phyloP scores from a whole-genome alignment of 2,329 filamentous ascomycete genomes.

The Leptographium procerum region DNA sequence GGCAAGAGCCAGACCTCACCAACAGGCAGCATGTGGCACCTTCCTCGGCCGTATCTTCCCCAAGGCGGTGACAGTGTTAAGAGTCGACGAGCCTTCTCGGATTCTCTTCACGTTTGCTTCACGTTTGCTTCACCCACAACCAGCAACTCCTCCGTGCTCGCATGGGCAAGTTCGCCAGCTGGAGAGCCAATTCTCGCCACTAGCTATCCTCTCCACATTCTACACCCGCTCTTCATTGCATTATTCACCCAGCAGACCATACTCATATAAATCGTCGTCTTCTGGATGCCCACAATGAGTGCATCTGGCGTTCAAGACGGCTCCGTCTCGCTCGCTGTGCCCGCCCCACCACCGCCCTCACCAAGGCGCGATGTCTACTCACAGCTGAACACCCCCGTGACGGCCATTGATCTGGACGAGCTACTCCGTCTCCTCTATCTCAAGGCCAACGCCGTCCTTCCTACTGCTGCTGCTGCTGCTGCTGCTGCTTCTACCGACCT shows the following conservation, averaged over 20 bases:
- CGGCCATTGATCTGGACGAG: conserved; percentile 2
- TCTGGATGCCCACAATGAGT: background rate
- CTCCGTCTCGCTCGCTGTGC: conserved; percentile 5
- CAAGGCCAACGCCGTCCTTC: background rate
- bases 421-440: conserved; percentile 4
- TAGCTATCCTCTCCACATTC: background rate
- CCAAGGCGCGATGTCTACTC: background rate
- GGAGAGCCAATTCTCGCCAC: too few relatives aligned
- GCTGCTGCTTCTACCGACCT: background rate
- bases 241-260: background rate
- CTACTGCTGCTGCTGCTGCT: background rate
- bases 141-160: background rate
- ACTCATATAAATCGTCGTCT: too few relatives aligned
- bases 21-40: background rate
- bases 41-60: background rate
- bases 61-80: background rate
- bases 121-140: background rate
- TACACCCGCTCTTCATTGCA: background rate
- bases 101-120: background rate
- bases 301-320: background rate
- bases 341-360: conserved; percentile 8
- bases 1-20: background rate
- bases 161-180: too few relatives aligned
- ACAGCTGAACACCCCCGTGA: background rate
- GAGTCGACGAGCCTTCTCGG: background rate